phyloP scores from a whole-genome alignment of 305 asterid species.

The Caryopteris hybrid region DNA sequence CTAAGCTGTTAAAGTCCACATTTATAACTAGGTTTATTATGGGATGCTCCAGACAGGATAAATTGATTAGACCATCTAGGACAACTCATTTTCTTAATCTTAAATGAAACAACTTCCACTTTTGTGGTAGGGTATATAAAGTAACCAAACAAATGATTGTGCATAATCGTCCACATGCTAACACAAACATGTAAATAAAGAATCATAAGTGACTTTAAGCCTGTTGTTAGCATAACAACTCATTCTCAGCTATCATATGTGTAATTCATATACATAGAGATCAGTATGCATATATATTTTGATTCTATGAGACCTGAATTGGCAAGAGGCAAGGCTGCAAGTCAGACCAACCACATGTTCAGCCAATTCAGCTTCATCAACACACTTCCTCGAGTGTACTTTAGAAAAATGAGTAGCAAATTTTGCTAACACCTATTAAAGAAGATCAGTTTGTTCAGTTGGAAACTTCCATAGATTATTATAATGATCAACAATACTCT shows the following conservation, averaged over 20 bases:
- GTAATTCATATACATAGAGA: not conserved
- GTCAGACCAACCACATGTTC: constrained; percentile 92
- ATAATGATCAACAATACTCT: constrained; percentile 9
- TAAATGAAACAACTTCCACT: not conserved
- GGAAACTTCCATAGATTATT: not conserved
- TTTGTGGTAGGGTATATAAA: not conserved
- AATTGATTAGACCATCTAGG: not conserved
- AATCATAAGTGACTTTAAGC: not conserved
- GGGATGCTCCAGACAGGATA: not conserved
- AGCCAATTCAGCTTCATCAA: constrained; percentile 94
- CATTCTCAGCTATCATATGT: not conserved
- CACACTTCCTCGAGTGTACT: constrained; percentile 82
- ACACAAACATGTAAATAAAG: not conserved
- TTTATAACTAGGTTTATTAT: constrained; percentile 8
- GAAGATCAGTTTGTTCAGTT: constrained; percentile 17
- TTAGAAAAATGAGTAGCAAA: constrained; percentile 61
- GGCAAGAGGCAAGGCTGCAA: constrained; percentile 88
- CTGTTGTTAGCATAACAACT: not conserved
- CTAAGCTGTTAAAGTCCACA: not conserved
- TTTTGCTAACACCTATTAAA: constrained; percentile 56
- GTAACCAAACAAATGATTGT: not conserved
- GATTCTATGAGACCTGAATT: constrained; percentile 50
- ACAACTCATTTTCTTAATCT: not conserved
- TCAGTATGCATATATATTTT: not conserved
- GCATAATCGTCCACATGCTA: not conserved